Base-by-base conservation (phyloP, 2,329 filamentous ascomycete genomes). In the Ceratocystis alfenasii region DNA sequence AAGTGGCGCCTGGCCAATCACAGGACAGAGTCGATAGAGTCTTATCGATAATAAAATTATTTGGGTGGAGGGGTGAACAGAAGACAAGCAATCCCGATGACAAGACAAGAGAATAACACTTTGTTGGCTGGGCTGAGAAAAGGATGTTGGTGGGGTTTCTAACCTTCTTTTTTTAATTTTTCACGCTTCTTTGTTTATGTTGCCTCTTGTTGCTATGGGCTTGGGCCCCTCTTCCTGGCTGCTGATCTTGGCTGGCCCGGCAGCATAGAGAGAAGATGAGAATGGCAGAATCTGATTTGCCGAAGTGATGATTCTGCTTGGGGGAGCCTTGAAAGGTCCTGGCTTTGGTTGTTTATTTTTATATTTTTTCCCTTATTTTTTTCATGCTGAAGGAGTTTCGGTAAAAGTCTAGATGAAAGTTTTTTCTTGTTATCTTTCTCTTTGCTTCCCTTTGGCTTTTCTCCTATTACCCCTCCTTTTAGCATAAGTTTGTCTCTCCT, bases 391-490 rank as follows among this genome's bases (percentile, higher is more conserved):
- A 41, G 36, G 30, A 61, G 57, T 25, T 62, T 62, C 45, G 28
- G 36, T 25, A 41, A 53, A 41, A 61, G 33, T 60, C 55, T n/a
- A 44, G 36, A 53, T 55, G 17, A 50, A 41, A 44, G 30, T 59
- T 55, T 45, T 55, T 57, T 53, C 33, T 55, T 62, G 30, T 53
- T 28, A 45, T 45, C 46, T 28, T 41, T 3, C 45, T n/a, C 30
- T 17, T 66, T 46, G 28, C 48, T 45, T 63, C 36, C 41, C 28
- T 15, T 55, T 57, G 57, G 57, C 48, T 50, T 61, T 67, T 53
- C 62, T 53, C 50, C 22, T 59, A 28, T 45, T 64, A 63, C 65
- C 60, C 60, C 65, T 63, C 60, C 65, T 66, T 61, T 55, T 25
- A 10, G 28, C 50, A 55, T 17, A 61, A 20, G 36, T 44, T 36